Evolutionary conservation across 2,329 filamentous ascomycete species (phyloP), one percentile per base, ranked within the genome.

Genomic region (Cryoendolithus antarcticus): DNA sequence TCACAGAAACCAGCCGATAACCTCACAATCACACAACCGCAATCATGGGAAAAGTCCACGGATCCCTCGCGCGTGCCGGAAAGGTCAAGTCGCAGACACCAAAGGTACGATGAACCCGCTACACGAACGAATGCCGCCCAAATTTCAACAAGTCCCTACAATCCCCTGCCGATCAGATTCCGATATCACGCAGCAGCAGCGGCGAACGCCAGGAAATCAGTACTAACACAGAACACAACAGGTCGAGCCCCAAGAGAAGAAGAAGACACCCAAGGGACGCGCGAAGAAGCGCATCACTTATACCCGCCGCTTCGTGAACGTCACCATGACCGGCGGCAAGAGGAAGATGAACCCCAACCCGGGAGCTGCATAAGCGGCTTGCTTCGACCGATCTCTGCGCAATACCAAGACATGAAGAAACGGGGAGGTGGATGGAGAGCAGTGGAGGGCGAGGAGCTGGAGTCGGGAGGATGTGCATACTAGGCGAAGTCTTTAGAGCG

Each of bases 51-150:
- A 89, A 89, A 74, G 83, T 89, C 70, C 84, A 89, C 81, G 84
- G 84, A 68, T 91, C 84, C 65, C 82, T 91, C 70, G 84, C 84
- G 68, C 84, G 85, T 86, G 85, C 84, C 72, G 86, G 86, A 74
- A 93, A 93, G 78, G 86, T 94, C 80, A 93, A 93, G 82, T 89
- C 84, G 72, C 84, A 89, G 71, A 89, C 83, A 59, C 83, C 83
- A 62, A 88, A 88, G 79, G 82, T 86, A 75, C 67, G 75, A 67
- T 51, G 47, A 10, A 30, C 37, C 35, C 31, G 12, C 37, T 30
- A 48, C 45, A 28, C 34, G 12, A 11, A 41, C 12, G 6, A 24
- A 9, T 27, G 24, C 10, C 9, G 12, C 19, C 32, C 30, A n/a
- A 6, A 32, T 13, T 6, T 32, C 30, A 3, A 6, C n/a, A 32